A percentile compares a stretch with the other conserved stretches of the same genome.
Conservation (phyloP, 2,329 filamentous ascomycete genomes). For the Ophiosphaerella herpotricha region DNA sequence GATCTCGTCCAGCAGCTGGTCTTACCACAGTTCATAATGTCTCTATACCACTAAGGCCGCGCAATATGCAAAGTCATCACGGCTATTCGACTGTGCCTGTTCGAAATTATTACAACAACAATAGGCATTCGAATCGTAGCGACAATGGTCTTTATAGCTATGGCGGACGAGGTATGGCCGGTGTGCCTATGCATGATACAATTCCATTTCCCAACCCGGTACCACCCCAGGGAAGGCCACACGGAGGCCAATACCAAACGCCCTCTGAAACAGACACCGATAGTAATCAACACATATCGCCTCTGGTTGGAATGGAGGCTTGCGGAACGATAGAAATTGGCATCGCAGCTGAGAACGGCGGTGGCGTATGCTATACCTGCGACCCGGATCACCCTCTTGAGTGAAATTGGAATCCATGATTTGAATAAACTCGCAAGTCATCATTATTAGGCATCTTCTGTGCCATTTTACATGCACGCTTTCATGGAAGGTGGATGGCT, state of each 20-base stretch:
- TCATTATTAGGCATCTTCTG: too few species aligned
- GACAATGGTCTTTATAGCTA: conserved; percentile 33
- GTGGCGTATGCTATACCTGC: conserved; percentile 19
- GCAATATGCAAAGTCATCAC: neutral
- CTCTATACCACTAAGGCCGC: conserved; percentile 1
- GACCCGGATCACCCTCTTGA: conserved; percentile 13
- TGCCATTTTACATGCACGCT: too few species aligned
- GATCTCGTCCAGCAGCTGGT: conserved; percentile 6
- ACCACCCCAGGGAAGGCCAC: conserved; percentile 26
- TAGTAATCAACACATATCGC: neutral
- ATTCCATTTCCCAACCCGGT: conserved; percentile 38
- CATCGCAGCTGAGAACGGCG: conserved; percentile 19
- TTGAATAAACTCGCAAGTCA: too few species aligned
- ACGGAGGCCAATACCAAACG: neutral
- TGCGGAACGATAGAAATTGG: conserved; percentile 24
- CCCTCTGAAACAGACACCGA: conserved; percentile 1
- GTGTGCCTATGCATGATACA: conserved; percentile 37
- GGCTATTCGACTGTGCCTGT: conserved; percentile 9
- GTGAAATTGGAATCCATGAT: too few species aligned
- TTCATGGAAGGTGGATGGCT: too few species aligned
- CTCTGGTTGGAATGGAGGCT: conserved; percentile 1
- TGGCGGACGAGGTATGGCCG: conserved; percentile 16
- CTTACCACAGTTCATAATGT: conserved; percentile 20
- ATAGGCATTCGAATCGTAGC: conserved; percentile 4
- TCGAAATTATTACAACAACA: conserved; percentile 3